Percentiles rank a stretch among this genome's conserved stretches.
Conservation (phyloP, 495 filamentous ascomycete species). For the Trichoderma asperelloides region DNA sequence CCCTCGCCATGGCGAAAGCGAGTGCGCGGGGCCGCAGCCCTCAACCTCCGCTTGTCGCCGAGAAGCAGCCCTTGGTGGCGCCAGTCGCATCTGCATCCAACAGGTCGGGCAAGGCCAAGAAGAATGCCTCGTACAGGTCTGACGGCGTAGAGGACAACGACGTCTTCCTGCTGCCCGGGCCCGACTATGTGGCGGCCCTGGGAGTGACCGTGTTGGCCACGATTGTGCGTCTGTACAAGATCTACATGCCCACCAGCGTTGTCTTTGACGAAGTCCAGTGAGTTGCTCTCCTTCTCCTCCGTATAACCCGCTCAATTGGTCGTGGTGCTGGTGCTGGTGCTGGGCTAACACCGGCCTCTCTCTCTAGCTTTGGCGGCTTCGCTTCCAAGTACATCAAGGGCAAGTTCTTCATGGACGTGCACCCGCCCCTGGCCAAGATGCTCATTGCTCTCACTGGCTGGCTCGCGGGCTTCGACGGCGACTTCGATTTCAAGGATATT, state of each 20-base stretch:
- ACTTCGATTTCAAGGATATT: constrained; percentile 99
- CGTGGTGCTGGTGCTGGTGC: not conserved
- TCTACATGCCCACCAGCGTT: constrained; percentile 92
- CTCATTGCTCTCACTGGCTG: constrained; percentile 92
- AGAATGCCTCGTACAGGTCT: constrained; percentile 51
- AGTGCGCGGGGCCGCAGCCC: constrained; percentile 18
- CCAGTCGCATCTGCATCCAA: not conserved
- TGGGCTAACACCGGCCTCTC: constrained; percentile 15
- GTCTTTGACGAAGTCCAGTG: constrained; percentile 99
- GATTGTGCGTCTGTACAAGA: constrained; percentile 81
- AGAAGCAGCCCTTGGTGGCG: constrained; percentile 26
- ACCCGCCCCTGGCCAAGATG: constrained; percentile 93
- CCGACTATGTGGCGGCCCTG: constrained; percentile 70
- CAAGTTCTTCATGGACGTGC: constrained; percentile 98
- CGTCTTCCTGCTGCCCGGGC: constrained; percentile 62
- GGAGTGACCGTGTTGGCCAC: constrained; percentile 66
- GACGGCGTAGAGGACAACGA: constrained; percentile 62
- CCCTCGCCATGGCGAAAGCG: constrained; percentile 30
- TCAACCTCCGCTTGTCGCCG: constrained; percentile 1
- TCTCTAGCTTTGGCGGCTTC: constrained; percentile 82
- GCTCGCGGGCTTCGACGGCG: constrained; percentile 88
- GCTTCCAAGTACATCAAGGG: constrained; percentile 98
- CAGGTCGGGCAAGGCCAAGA: constrained; percentile 14
- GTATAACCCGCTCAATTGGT: not conserved
- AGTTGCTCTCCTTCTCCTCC: constrained; percentile 9